These are phyloP conservation scores for Scheffersomyces quercinus DNA, from an alignment of 1,139 yeast species.

Conservation along the genomic window DNA sequence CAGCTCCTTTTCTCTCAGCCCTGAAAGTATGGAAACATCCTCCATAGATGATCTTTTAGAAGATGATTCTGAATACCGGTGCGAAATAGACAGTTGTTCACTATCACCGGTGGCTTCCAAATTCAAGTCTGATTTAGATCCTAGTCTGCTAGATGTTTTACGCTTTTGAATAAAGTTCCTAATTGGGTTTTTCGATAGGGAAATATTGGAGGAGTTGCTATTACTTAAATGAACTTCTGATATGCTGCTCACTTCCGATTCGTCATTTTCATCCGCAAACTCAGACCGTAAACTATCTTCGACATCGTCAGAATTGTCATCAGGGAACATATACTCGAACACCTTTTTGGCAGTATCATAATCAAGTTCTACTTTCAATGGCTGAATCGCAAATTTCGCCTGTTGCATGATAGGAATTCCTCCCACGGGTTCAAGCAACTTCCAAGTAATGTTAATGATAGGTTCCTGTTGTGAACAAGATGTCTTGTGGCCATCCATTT, in stretches of 20 bases:
- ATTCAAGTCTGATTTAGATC: background rate
- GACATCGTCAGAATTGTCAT: slow-evolving; percentile 20
- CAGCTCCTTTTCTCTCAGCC: background rate
- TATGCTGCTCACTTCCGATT: background rate
- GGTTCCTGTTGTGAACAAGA: slow-evolving; percentile 20
- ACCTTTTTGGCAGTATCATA: slow-evolving; percentile 62
- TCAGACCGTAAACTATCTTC: background rate
- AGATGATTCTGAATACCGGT: slow-evolving; percentile 2
- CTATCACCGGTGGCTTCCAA: background rate
- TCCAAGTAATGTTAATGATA: slow-evolving; percentile 65
- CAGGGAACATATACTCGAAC: slow-evolving; percentile 67
- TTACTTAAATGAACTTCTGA: background rate
- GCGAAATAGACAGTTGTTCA: background rate
- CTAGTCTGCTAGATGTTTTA: slow-evolving; percentile 1
- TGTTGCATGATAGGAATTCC: slow-evolving; percentile 66
- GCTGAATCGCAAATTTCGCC: slow-evolving; percentile 57
- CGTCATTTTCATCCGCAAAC: slow-evolving; percentile 5
- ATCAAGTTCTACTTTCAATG: slow-evolving; percentile 73
- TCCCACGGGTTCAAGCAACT: slow-evolving; percentile 76
- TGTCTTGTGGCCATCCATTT: slow-evolving; percentile 6
- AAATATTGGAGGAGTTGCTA: background rate
- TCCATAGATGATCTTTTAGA: slow-evolving; percentile 4
- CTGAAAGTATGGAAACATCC: slow-evolving; percentile 2
- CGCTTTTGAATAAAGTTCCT: slow-evolving; percentile 10
- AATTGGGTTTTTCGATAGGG: slow-evolving; percentile 15